Percentiles rank a stretch among this genome's conserved stretches.
Conservation (phyloP, 352 stramenopile genomes). For the Pythium sp. region DNA sequence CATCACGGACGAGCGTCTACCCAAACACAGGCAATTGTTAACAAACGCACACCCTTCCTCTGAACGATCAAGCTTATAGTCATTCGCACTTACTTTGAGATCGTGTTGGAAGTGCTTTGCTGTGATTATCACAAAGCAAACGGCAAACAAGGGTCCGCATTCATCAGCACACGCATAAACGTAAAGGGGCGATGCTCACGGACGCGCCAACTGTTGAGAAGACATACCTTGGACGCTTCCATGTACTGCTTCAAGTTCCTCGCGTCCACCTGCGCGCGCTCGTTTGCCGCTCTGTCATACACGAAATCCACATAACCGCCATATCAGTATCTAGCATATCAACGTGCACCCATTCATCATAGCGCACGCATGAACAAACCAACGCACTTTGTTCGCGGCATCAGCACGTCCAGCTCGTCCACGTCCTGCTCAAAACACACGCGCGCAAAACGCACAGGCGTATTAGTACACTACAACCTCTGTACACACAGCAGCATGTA, state of each 20-base stretch:
- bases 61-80: slow-evolving; percentile 16
- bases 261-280: slow-evolving; percentile 43
- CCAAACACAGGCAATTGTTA: slow-evolving; percentile 8
- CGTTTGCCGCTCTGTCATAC: slow-evolving; percentile 33
- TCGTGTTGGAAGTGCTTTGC: slow-evolving; percentile 14
- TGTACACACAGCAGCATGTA: background rate
- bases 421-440: slow-evolving; percentile 11
- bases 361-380: background rate
- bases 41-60: background rate
- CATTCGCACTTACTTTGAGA: slow-evolving; percentile 17
- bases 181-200: background rate
- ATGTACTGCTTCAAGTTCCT: slow-evolving; percentile 65
- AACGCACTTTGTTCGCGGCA: slow-evolving; percentile 68
- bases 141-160: background rate
- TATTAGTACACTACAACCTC: background rate
- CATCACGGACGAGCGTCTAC: slow-evolving; percentile 49
- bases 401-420: slow-evolving; percentile 64
- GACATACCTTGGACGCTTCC: slow-evolving; percentile 32
- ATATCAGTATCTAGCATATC: background rate
- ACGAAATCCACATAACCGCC: background rate
- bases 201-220: background rate
- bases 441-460: background rate
- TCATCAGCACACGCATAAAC: background rate
- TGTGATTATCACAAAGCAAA: slow-evolving; percentile 1
- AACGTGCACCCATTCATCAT: background rate